phyloP scores from a whole-genome alignment of 257 asterid genomes.

The Nyctanthes arbortristis region DNA sequence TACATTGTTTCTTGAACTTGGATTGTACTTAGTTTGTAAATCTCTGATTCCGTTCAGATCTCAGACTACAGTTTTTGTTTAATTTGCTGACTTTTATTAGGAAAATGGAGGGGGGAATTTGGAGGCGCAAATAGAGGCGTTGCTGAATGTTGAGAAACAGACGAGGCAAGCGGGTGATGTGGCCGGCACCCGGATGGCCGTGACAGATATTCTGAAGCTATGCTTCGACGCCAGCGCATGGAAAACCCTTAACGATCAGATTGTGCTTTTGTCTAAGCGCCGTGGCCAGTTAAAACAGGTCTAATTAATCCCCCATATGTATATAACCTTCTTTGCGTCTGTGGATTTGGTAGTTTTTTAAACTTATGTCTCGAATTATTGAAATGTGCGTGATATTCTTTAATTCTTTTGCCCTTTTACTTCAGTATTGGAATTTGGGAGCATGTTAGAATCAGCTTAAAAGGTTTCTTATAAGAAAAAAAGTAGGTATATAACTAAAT shows the following conservation, averaged over 20 bases:
- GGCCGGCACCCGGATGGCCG: conserved; percentile 80
- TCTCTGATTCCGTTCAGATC: conserved; percentile 26
- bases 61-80: conserved; percentile 11
- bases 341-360: background rate
- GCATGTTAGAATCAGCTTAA: background rate
- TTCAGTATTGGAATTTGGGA: background rate
- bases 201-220: conserved; percentile 76
- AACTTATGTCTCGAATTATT: conserved; percentile 10
- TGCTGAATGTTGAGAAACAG: conserved; percentile 92
- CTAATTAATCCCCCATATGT: background rate
- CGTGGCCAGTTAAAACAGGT: conserved; percentile 98
- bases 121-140: conserved; percentile 73
- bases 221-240: conserved; percentile 88
- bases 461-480: background rate
- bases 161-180: conserved; percentile 90
- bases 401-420: background rate
- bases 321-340: background rate
- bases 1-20: background rate
- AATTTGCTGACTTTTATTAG: conserved; percentile 34
- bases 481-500: too few relatives aligned
- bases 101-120: conserved; percentile 63
- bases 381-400: background rate
- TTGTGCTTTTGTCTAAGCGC: conserved; percentile 82
- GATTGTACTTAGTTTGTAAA: background rate
- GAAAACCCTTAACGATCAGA: conserved; percentile 88